Conservation (phyloP, 2,329 filamentous ascomycete genomes). For the Incumbomyces delicatus region DNA sequence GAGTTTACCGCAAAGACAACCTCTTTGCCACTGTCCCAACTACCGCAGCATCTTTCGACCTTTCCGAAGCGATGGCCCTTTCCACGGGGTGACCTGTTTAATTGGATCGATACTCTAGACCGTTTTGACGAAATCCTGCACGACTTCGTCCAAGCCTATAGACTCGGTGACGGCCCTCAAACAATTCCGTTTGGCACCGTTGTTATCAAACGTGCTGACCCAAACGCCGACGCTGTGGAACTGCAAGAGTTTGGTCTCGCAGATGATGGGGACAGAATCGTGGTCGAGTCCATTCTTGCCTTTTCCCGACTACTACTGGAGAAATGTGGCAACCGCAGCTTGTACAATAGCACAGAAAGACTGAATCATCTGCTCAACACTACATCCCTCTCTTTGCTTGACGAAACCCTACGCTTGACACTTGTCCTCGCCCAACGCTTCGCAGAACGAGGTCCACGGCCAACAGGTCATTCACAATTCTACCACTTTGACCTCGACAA, state of each 20-base stretch:
- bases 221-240: slow-evolving; percentile 31
- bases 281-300: slow-evolving; percentile 68
- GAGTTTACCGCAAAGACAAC: slow-evolving; percentile 66
- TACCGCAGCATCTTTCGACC: slow-evolving; percentile 64
- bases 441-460: slow-evolving; percentile 56
- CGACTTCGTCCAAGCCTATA: slow-evolving; percentile 69
- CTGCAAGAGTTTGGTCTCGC: slow-evolving; percentile 55
- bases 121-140: slow-evolving; percentile 86
- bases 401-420: slow-evolving; percentile 67
- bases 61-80: slow-evolving; percentile 93
- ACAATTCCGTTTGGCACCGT: slow-evolving; percentile 61
- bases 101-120: slow-evolving; percentile 93
- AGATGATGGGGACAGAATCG: slow-evolving; percentile 65
- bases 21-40: slow-evolving; percentile 59
- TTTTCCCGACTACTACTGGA: slow-evolving; percentile 85
- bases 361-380: slow-evolving; percentile 83
- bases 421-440: slow-evolving; percentile 87
- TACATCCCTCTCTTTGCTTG: slow-evolving; percentile 68
- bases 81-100: slow-evolving; percentile 87
- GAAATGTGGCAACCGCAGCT: slow-evolving; percentile 91
- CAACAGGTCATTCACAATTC: slow-evolving; percentile 70
- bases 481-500: slow-evolving; percentile 66
- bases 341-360: slow-evolving; percentile 88
- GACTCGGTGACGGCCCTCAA: slow-evolving; percentile 71
- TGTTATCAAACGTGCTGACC: slow-evolving; percentile 51